phyloP scores from a whole-genome alignment of 2,329 filamentous ascomycete genomes.

The Nannizzia gypsea region DNA sequence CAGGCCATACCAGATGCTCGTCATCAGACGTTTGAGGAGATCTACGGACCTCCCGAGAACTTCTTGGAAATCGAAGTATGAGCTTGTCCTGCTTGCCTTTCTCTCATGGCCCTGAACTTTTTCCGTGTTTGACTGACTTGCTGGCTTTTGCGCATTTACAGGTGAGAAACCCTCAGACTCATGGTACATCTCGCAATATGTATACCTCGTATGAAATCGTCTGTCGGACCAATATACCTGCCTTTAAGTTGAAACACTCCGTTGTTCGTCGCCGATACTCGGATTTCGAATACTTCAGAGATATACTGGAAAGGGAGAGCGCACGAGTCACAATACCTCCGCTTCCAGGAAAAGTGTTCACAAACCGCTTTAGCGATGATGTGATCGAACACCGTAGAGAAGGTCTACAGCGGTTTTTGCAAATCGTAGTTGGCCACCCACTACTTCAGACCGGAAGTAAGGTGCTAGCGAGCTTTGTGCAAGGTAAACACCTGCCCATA shows the following conservation, averaged over 20 bases:
- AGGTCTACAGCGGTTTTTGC: conserved; percentile 86
- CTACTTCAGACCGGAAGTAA: conserved; percentile 95
- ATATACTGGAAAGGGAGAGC: conserved; percentile 90
- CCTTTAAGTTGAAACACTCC: conserved; percentile 87
- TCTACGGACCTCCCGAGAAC: conserved; percentile 96
- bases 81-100: not conserved
- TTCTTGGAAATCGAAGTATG: conserved; percentile 86
- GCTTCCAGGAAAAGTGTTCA: conserved; percentile 92
- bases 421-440: conserved; percentile 95
- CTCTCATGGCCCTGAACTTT: not conserved
- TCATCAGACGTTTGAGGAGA: conserved; percentile 95
- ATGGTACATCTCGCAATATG: conserved; percentile 89
- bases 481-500: conserved; percentile 49
- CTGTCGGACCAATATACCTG: conserved; percentile 95
- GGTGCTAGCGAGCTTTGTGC: conserved; percentile 89
- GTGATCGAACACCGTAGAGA: conserved; percentile 91
- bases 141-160: conserved; percentile 29
- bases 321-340: conserved; percentile 92
- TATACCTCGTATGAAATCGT: conserved; percentile 99
- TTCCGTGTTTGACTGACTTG: conserved; percentile 8
- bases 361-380: conserved; percentile 94
- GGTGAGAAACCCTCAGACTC: conserved; percentile 87
- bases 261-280: conserved; percentile 87
- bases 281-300: conserved; percentile 97
- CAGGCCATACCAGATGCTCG: conserved; percentile 57